Evolutionary conservation across 495 filamentous ascomycete genomes (phyloP).

Genomic region (Aspergillus conjunctus): DNA sequence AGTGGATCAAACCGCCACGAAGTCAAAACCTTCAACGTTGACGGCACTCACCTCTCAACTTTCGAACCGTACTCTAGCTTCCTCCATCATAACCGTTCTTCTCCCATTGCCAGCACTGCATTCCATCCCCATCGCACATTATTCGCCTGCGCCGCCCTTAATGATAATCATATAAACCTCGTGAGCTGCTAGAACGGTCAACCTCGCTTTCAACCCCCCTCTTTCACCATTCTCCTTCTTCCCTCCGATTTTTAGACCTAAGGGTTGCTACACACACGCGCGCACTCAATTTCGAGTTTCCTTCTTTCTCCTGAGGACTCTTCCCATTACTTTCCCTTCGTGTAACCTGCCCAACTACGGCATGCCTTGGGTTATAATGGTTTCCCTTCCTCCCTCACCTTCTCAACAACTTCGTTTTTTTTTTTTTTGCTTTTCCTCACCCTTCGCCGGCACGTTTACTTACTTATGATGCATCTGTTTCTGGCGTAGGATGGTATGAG

Average conservation of each 20-base stretch:
- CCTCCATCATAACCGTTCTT: slow-evolving; percentile 72
- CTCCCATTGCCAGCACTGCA: slow-evolving; percentile 82
- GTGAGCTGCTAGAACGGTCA: slow-evolving; percentile 42
- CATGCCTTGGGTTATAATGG: no score
- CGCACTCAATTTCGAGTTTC: no score
- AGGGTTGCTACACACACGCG: no score
- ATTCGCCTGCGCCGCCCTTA: slow-evolving; percentile 72
- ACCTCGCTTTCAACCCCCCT: not conserved
- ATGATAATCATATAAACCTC: slow-evolving; percentile 52
- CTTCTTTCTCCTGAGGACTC: no score
- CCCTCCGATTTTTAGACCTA: not conserved
- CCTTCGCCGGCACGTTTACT: not conserved
- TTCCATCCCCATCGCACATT: slow-evolving; percentile 97
- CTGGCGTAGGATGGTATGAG: slow-evolving; percentile 16
- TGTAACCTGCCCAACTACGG: no score
- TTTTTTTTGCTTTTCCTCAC: slow-evolving; percentile 13
- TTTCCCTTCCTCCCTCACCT: no score
- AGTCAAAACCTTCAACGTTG: slow-evolving; percentile 90
- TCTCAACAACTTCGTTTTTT: not conserved
- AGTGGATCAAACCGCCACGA: slow-evolving; percentile 86
- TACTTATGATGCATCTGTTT: slow-evolving; percentile 22
- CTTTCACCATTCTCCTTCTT: not conserved
- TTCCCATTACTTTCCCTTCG: no score
- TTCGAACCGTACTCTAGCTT: slow-evolving; percentile 89
- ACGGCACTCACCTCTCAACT: slow-evolving; percentile 72